These are phyloP conservation scores for Stentor roeselii DNA, from an alignment of 73 alveolate species.

Conservation along the genomic window DNA sequence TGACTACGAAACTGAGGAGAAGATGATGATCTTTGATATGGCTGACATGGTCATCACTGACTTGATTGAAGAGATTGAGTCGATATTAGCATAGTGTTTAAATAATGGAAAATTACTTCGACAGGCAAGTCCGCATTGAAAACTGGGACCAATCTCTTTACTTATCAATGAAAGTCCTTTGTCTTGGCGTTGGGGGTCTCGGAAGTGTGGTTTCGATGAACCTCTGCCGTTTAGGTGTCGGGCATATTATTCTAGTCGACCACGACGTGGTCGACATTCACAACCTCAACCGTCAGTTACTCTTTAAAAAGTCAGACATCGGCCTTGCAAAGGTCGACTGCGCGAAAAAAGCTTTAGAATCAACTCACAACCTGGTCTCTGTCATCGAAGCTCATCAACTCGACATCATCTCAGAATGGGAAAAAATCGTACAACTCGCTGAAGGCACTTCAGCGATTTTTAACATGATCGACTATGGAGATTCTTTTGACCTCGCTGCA, in stretches of 20 bases:
- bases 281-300: constrained; percentile 65
- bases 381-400: constrained; percentile 53
- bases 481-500: constrained; percentile 81
- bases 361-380: constrained; percentile 48
- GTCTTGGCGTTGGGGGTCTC: constrained; percentile 76
- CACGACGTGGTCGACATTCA: constrained; percentile 69
- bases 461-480: constrained; percentile 86
- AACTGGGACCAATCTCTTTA: constrained; percentile 40
- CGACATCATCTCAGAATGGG: constrained; percentile 65
- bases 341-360: constrained; percentile 51
- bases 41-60: neutral
- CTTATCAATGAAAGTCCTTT: constrained; percentile 27
- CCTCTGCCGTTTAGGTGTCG: constrained; percentile 68
- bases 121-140: constrained; percentile 30
- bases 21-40: neutral
- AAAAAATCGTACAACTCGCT: constrained; percentile 50
- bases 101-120: too few species aligned
- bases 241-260: constrained; percentile 57
- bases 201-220: constrained; percentile 66
- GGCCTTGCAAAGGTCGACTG: constrained; percentile 56
- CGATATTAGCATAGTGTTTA: too few species aligned
- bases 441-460: constrained; percentile 61
- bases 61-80: neutral
- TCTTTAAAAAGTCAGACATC: constrained; percentile 57
- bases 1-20: neutral